Evolutionary conservation across 2,329 filamentous ascomycete genomes (phyloP).

Genomic region (Aureobasidium subglaciale): DNA sequence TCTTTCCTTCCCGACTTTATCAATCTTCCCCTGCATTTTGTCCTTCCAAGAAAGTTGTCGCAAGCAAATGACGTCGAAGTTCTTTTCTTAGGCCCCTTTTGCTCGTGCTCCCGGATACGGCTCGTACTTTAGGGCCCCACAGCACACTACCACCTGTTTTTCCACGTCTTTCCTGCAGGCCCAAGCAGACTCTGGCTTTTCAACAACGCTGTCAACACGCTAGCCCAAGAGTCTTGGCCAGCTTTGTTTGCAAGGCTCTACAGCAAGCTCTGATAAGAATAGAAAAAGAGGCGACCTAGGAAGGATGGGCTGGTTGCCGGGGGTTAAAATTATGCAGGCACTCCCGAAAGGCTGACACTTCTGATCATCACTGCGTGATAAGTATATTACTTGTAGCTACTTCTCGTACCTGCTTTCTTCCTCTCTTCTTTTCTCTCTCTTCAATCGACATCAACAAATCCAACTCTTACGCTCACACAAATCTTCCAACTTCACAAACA

Average conservation of each 20-base stretch:
- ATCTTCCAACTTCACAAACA: not conserved
- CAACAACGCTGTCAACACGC: conserved; percentile 6
- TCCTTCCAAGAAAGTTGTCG: not conserved
- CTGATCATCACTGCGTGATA: conserved; percentile 3
- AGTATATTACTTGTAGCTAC: conserved; percentile 8
- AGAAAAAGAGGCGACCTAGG: conserved; percentile 3
- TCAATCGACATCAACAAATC: not conserved
- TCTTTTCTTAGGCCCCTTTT: conserved; percentile 6
- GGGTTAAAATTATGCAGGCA: conserved; percentile 11
- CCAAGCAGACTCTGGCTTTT: conserved; percentile 8
- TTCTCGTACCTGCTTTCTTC: not conserved
- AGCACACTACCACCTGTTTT: not conserved
- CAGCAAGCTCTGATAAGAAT: not conserved
- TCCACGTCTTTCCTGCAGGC: not conserved
- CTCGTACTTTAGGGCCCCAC: conserved; percentile 10
- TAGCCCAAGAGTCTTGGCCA: not conserved
- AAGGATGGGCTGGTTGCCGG: conserved; percentile 10
- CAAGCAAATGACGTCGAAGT: conserved; percentile 6
- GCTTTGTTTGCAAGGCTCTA: not conserved
- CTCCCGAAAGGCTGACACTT: conserved; percentile 6
- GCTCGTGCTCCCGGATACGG: conserved; percentile 4
- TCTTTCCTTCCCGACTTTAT: no score
- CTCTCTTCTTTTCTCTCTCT: not conserved
- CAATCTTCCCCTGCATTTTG: not conserved
- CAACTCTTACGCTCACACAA: not conserved